Evolutionary conservation across 495 filamentous ascomycete species (phyloP).

Genomic region (Polyplosphaeria fusca): DNA sequence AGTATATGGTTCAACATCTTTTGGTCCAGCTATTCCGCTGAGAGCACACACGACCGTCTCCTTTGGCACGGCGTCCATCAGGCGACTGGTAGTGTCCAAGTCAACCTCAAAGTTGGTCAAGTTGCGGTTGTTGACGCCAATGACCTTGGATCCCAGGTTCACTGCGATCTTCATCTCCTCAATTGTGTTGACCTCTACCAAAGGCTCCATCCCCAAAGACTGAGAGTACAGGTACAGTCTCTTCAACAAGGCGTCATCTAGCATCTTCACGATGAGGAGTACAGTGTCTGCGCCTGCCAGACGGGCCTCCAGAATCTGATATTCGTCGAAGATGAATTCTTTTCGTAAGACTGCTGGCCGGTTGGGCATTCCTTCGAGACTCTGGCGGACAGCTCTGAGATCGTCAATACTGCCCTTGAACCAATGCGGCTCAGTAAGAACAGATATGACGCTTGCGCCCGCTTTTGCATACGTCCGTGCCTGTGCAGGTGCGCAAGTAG

Average conservation of each 20-base stretch:
- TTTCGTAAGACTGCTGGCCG: constrained; percentile 89
- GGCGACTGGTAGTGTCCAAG: constrained; percentile 83
- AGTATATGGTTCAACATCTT: constrained; percentile 84
- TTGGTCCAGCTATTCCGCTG: constrained; percentile 87
- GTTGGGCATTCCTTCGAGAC: constrained; percentile 83
- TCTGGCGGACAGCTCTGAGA: constrained; percentile 80
- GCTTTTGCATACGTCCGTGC: constrained; percentile 89
- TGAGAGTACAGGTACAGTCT: constrained; percentile 82
- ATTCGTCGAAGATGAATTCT: constrained; percentile 97
- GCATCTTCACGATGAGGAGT: constrained; percentile 97
- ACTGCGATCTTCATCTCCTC: constrained; percentile 90
- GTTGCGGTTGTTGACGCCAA: constrained; percentile 97
- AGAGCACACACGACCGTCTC: constrained; percentile 91
- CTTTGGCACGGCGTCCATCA: constrained; percentile 79
- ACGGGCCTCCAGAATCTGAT: constrained; percentile 94
- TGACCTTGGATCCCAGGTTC: constrained; percentile 83
- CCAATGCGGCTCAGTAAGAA: constrained; percentile 96
- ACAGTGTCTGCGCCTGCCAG: constrained; percentile 94
- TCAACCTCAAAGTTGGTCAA: constrained; percentile 96
- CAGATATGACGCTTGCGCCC: constrained; percentile 93
- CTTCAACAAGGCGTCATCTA: constrained; percentile 69
- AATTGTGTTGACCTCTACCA: constrained; percentile 93
- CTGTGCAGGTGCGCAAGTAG: constrained; percentile 83
- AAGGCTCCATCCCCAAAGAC: constrained; percentile 91
- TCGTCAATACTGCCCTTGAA: constrained; percentile 98